Conservation (phyloP, 768 basidiomycete genomes). For the Coprinopsis cinerea region DNA sequence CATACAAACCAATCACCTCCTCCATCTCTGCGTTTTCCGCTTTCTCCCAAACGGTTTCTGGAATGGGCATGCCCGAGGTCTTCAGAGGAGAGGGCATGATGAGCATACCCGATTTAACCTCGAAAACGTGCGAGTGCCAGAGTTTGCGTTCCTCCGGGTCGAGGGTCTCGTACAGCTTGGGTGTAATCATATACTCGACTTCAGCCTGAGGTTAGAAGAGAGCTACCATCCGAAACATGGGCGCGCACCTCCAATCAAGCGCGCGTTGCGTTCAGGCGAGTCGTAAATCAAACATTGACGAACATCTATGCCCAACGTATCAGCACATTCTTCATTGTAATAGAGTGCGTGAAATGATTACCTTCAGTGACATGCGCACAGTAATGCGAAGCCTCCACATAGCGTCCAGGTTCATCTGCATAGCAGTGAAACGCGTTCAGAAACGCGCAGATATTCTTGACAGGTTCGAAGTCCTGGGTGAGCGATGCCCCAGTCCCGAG, state of each 20-base stretch:
- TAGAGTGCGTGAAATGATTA: not conserved
- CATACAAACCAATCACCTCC: constrained; percentile 14
- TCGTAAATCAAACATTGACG: constrained; percentile 18
- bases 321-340: not conserved
- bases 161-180: constrained; percentile 13
- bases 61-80: constrained; percentile 10
- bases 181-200: constrained; percentile 18
- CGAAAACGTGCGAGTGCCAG: constrained; percentile 18
- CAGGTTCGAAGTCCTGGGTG: constrained; percentile 13
- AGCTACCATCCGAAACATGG: not conserved
- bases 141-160: constrained; percentile 14
- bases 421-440: constrained; percentile 16
- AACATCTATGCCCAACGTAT: constrained; percentile 9
- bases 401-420: constrained; percentile 13
- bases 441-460: constrained; percentile 15
- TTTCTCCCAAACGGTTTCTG: constrained; percentile 12
- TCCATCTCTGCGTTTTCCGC: constrained; percentile 16
- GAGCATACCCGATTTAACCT: constrained; percentile 17
- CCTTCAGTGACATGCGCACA: constrained; percentile 15
- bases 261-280: constrained; percentile 14
- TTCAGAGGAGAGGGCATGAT: constrained; percentile 18
- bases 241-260: constrained; percentile 16
- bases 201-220: not conserved
- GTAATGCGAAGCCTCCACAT: constrained; percentile 15
- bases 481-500: constrained; percentile 11